A percentile compares a stretch with the other conserved stretches of the same genome.
Evolutionary conservation across 1,139 yeast species (phyloP).

Genomic region (Nakaseomyces uthaithaninus): DNA sequence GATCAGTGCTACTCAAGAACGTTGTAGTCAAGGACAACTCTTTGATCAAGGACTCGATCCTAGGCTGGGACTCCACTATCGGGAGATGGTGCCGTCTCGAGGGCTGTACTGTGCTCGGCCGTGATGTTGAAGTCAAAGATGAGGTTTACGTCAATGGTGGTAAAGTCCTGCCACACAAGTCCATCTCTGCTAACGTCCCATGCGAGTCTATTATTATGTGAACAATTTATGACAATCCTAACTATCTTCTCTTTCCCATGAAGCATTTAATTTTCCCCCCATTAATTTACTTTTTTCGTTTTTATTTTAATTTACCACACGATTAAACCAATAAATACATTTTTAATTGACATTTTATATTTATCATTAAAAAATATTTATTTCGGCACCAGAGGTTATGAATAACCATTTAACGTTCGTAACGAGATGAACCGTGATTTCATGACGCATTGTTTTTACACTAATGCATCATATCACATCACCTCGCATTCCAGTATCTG

Average conservation of each 20-base stretch:
- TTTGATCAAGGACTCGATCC: conserved; percentile 94
- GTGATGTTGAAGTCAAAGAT: conserved; percentile 96
- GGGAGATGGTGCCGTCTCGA: conserved; percentile 99
- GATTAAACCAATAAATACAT: too few species aligned
- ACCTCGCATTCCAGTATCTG: too few species aligned
- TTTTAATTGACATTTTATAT: too few species aligned
- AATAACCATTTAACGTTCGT: too few species aligned
- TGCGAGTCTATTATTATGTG: conserved; percentile 96
- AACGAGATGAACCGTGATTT: too few species aligned
- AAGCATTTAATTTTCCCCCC: background rate
- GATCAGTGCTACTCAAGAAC: conserved; percentile 88
- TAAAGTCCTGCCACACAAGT: conserved; percentile 96
- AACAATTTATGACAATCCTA: background rate
- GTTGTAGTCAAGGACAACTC: conserved; percentile 95
- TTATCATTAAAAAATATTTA: too few species aligned
- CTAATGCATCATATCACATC: too few species aligned
- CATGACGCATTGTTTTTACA: too few species aligned
- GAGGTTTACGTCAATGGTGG: conserved; percentile 99
- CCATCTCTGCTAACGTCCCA: conserved; percentile 93
- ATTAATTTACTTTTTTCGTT: background rate
- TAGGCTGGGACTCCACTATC: conserved; percentile 98
- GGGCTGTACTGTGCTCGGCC: conserved; percentile 96
- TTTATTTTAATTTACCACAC: background rate
- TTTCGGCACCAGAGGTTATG: too few species aligned
- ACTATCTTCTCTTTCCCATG: background rate